Evolutionary conservation across 2,329 filamentous ascomycete genomes (phyloP).

Genomic region (Calonectria montana): DNA sequence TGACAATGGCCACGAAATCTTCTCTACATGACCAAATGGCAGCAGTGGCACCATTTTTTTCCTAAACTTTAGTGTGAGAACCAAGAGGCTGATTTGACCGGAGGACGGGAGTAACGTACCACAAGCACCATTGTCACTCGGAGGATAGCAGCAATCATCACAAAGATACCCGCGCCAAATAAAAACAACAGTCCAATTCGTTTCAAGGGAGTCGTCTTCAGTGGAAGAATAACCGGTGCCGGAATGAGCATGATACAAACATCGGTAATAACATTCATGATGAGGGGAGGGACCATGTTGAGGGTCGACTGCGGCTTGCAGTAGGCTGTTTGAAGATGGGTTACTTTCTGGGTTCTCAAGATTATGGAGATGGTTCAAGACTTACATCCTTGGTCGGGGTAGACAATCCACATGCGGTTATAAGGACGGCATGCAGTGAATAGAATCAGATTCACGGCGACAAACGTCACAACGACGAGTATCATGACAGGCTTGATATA

Average conservation of each 20-base stretch:
- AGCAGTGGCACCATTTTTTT: slow-evolving; percentile 24
- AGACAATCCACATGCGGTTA: slow-evolving; percentile 47
- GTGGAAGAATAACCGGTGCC: slow-evolving; percentile 39
- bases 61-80: background rate
- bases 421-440: slow-evolving; percentile 48
- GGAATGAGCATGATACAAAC: slow-evolving; percentile 48
- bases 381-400: slow-evolving; percentile 50
- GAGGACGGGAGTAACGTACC: slow-evolving; percentile 25
- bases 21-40: slow-evolving; percentile 54
- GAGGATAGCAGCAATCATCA: slow-evolving; percentile 44
- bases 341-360: background rate
- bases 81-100: background rate
- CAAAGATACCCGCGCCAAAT: slow-evolving; percentile 47
- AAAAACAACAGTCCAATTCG: slow-evolving; percentile 46
- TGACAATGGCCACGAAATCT: slow-evolving; percentile 49
- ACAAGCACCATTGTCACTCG: slow-evolving; percentile 43
- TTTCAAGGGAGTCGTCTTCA: slow-evolving; percentile 43
- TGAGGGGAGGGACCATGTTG: slow-evolving; percentile 45
- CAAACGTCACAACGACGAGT: slow-evolving; percentile 40
- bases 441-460: slow-evolving; percentile 40
- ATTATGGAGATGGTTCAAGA: background rate
- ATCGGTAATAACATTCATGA: slow-evolving; percentile 48
- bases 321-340: slow-evolving; percentile 12
- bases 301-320: slow-evolving; percentile 46
- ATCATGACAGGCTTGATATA: slow-evolving; percentile 48